phyloP scores from a whole-genome alignment of 371 early-diverging fungal genomes.

The Mucor mucedo region DNA sequence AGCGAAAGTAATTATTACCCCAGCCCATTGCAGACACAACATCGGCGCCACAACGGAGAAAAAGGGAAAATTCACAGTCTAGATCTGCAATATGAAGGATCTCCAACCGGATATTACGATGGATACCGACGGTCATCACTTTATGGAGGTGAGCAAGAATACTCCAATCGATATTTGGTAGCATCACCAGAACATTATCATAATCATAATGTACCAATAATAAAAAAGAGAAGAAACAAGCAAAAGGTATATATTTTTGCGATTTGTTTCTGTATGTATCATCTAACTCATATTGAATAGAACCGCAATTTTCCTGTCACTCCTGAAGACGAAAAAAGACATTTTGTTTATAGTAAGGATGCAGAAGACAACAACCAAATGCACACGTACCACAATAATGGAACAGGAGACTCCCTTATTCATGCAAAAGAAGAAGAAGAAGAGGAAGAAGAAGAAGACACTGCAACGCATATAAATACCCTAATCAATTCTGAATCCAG shows the following conservation, averaged over 20 bases:
- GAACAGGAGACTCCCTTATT: background rate
- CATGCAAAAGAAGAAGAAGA: conserved; percentile 4
- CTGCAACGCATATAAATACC: conserved; percentile 8
- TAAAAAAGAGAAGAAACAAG: background rate
- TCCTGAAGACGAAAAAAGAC: conserved; percentile 8
- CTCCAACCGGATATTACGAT: too few species aligned
- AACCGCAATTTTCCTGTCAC: conserved; percentile 5
- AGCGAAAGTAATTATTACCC: background rate
- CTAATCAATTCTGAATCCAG: conserved; percentile 6
- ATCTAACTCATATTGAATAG: background rate
- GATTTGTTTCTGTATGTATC: background rate
- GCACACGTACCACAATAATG: background rate
- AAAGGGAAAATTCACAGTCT: too few species aligned
- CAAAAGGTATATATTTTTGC: background rate
- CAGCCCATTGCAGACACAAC: too few species aligned
- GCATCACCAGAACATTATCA: too few species aligned
- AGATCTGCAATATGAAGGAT: too few species aligned
- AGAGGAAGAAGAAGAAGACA: conserved; percentile 12
- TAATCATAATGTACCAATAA: too few species aligned
- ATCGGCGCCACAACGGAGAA: too few species aligned
- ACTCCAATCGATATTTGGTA: too few species aligned
- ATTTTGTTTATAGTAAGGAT: background rate
- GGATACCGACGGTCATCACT: too few species aligned
- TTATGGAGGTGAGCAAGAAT: too few species aligned
- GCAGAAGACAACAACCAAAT: background rate